These are phyloP conservation scores for Trichosanthes cucumerina DNA, from an alignment of 306 rosid genomes.

Conservation along the genomic window DNA sequence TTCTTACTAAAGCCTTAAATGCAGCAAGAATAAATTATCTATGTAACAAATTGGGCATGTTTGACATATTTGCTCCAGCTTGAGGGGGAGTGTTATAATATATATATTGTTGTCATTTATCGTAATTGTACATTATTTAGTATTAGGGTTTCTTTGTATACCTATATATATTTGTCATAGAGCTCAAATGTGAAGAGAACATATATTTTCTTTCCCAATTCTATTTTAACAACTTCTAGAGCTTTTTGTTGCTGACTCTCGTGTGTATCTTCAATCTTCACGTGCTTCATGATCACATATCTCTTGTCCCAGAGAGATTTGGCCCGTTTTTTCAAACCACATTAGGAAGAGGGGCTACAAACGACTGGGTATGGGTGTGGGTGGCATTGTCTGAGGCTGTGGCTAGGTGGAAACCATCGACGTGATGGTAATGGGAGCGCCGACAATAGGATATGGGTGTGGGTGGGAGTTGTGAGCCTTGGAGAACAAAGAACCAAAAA, in stretches of 20 bases:
- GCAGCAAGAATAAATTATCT: too few species aligned
- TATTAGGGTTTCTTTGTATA: too few species aligned
- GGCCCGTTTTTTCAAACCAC: not conserved
- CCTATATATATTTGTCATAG: too few species aligned
- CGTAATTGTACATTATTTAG: too few species aligned
- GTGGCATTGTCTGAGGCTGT: not conserved
- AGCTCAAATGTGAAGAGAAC: too few species aligned
- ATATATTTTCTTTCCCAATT: too few species aligned
- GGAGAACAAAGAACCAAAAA: conserved; percentile 2
- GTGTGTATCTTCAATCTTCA: not conserved
- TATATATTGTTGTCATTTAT: too few species aligned
- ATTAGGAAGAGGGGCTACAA: not conserved
- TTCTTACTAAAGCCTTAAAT: too few species aligned
- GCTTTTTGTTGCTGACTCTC: not conserved
- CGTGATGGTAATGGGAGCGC: not conserved
- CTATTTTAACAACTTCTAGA: not conserved
- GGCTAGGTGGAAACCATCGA: not conserved
- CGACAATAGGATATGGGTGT: not conserved
- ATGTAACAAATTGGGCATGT: too few species aligned
- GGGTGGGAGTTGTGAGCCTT: not conserved
- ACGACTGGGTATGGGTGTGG: not conserved
- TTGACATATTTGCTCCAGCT: too few species aligned
- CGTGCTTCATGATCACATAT: not conserved
- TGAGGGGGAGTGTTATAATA: too few species aligned
- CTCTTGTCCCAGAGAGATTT: not conserved